Conservation (phyloP, 192 early-diverging fungal genomes). For the Geosiphon pyriformis region DNA sequence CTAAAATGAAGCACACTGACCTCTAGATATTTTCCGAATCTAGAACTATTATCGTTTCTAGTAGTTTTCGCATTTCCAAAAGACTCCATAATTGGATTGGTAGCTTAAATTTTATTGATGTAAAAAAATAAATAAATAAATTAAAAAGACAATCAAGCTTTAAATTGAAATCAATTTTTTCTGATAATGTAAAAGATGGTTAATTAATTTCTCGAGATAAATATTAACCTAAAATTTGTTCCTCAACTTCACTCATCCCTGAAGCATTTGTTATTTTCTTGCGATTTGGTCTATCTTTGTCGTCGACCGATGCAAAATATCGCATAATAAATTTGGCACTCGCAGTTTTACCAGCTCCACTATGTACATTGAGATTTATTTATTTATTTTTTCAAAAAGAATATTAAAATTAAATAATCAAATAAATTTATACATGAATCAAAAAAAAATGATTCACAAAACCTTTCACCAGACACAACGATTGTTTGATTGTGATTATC, state of each 20-base stretch:
- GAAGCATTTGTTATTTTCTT: constrained; percentile 38
- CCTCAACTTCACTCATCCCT: constrained; percentile 68
- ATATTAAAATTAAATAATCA: constrained; percentile 7
- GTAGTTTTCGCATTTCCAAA: constrained; percentile 99
- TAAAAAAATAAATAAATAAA: constrained; percentile 6
- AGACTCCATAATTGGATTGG: constrained; percentile 99
- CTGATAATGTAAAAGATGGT: too few relatives aligned
- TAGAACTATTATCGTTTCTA: constrained; percentile 96
- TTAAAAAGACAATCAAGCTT: too few relatives aligned
- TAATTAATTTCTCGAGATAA: too few relatives aligned
- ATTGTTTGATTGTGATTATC: constrained; percentile 95
- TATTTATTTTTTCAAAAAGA: too few relatives aligned
- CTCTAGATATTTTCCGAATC: constrained; percentile 98
- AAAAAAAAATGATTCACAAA: constrained; percentile 20
- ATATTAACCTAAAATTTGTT: constrained; percentile 64
- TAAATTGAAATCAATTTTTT: too few relatives aligned
- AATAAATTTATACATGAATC: neutral
- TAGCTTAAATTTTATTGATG: constrained; percentile 48
- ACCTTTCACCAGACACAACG: constrained; percentile 92
- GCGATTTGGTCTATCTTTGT: constrained; percentile 48
- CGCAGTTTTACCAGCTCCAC: constrained; percentile 96
- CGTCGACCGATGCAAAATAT: constrained; percentile 84
- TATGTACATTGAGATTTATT: too few relatives aligned
- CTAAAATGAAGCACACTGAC: constrained; percentile 23
- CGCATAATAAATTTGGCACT: constrained; percentile 97